Base-by-base conservation (phyloP, 768 basidiomycete species). In the Baorangia bicolor region DNA sequence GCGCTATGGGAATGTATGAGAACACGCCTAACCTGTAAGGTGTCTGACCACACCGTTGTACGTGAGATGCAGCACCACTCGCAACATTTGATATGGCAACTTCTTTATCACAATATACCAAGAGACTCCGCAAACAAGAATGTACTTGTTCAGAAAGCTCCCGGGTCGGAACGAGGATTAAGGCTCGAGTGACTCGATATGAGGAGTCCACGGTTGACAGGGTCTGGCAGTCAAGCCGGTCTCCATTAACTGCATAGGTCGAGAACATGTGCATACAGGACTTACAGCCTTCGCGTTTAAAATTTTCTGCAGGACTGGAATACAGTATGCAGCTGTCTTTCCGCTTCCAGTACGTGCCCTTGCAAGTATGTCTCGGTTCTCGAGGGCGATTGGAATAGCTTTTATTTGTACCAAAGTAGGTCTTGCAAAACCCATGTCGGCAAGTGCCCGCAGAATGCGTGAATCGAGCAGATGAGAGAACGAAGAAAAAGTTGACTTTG, bases 271-370 rank as follows among this genome's bases (percentile, higher is more conserved):
- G 51, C 1, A 49, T 23, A 23, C 14, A 16, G 40, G 56, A 80
- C 87, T 72, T 70, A 93, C 93, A 69, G 75, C 78, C 81, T 94
- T 95, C 3, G 83, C 81, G 58, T 78, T 83, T 51, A 98, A 66
- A 23, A 98, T 86, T 70, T 93, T 95, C 69, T 98, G 94, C 0
- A 92, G 77, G 25, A 95, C 74, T 0, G 97, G 97, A 11, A 98
- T 80, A 63, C 91, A 92, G 69, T 99, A 99, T 3, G 97, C 94
- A 4, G 90, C 92, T 0, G 97, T 99, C 77, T 99, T 99, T 25
- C 97, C 97, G 54, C 92, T 94, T 18, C 97, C 97, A 4, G 97
- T 99, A 31, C 92, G 83, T 3, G 97, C 96, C 42, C 92, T 83
- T 20, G 95, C 96, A 31, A 99, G 84, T 51, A 99, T 90, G 71